phyloP scores from a whole-genome alignment of 2,329 filamentous ascomycete species.

The Ascochyta rabiei region DNA sequence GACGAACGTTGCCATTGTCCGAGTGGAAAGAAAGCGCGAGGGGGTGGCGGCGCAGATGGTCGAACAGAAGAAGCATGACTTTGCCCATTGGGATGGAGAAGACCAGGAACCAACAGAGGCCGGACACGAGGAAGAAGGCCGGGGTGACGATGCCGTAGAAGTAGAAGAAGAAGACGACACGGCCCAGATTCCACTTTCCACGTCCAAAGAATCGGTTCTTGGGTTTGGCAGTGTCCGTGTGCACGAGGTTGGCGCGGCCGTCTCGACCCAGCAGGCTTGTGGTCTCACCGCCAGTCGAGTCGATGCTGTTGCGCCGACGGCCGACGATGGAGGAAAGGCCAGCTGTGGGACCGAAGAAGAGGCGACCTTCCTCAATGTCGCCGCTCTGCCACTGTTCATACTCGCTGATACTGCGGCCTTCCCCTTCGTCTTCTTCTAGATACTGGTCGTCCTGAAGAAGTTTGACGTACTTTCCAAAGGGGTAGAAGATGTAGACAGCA shows the following conservation, averaged over 20 bases:
- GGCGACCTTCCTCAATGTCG: constrained; percentile 89
- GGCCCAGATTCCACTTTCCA: constrained; percentile 92
- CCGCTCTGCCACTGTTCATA: constrained; percentile 99
- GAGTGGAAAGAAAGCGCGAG: constrained; percentile 92
- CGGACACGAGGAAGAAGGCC: constrained; percentile 81
- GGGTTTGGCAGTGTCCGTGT: constrained; percentile 50
- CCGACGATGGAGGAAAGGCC: constrained; percentile 78
- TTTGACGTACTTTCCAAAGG: constrained; percentile 94
- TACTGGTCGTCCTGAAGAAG: constrained; percentile 94
- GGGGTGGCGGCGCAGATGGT: constrained; percentile 90
- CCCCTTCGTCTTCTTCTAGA: constrained; percentile 89
- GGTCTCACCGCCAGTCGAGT: constrained; percentile 85
- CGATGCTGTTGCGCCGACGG: constrained; percentile 83
- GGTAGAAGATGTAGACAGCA: constrained; percentile 87
- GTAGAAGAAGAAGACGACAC: constrained; percentile 93
- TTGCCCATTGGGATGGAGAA: constrained; percentile 99
- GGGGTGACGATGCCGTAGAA: constrained; percentile 94
- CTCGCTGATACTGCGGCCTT: constrained; percentile 95
- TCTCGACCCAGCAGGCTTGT: constrained; percentile 82
- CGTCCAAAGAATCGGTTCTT: constrained; percentile 93
- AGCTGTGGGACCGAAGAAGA: constrained; percentile 88
- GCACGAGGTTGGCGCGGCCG: constrained; percentile 55
- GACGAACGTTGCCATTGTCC: constrained; percentile 76
- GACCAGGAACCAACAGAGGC: constrained; percentile 92
- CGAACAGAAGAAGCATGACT: constrained; percentile 85